Conservation (phyloP, 495 filamentous ascomycete species). For the Trichocladium antarcticum region DNA sequence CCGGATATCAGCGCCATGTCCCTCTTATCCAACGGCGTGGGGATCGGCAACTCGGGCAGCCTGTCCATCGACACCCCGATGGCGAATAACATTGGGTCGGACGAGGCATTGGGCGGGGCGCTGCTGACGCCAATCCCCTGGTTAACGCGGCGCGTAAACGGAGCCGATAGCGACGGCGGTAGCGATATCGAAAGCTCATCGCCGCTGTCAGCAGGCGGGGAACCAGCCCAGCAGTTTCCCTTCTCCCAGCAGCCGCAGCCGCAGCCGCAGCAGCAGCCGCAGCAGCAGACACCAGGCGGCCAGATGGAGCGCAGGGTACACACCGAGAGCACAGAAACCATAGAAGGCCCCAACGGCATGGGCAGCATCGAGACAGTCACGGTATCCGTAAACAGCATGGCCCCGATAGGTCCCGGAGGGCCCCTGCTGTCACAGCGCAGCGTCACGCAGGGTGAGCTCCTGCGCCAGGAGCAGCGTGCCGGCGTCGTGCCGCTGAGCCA, state of each 20-base stretch:
- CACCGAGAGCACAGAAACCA: constrained; percentile 57
- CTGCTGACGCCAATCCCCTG: constrained; percentile 90
- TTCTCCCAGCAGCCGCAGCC: constrained; percentile 10
- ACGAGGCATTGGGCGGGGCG: constrained; percentile 84
- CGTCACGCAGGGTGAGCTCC: constrained; percentile 64
- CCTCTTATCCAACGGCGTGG: constrained; percentile 49
- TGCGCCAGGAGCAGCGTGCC: constrained; percentile 68
- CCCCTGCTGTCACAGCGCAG: constrained; percentile 31
- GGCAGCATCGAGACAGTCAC: constrained; percentile 63
- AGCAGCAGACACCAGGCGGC: constrained; percentile 19
- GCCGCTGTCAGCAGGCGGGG: constrained; percentile 14
- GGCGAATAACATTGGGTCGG: constrained; percentile 49
- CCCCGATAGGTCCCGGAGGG: constrained; percentile 29
- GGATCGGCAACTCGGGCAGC: constrained; percentile 36
- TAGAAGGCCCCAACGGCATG: constrained; percentile 59
- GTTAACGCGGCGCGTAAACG: constrained; percentile 40
- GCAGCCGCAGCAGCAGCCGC: too few species aligned
- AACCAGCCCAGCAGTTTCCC: constrained; percentile 3
- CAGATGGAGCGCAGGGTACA: constrained; percentile 43
- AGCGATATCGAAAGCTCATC: constrained; percentile 20
- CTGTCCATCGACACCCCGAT: constrained; percentile 26
- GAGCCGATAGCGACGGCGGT: constrained; percentile 16
- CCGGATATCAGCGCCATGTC: constrained; percentile 37
- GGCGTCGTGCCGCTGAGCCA: constrained; percentile 50
- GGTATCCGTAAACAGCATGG: constrained; percentile 53